Evolutionary conservation across 225 moss, liverwort and hornwort genomes (phyloP).

Genomic region (Marchantia polymorpha): DNA sequence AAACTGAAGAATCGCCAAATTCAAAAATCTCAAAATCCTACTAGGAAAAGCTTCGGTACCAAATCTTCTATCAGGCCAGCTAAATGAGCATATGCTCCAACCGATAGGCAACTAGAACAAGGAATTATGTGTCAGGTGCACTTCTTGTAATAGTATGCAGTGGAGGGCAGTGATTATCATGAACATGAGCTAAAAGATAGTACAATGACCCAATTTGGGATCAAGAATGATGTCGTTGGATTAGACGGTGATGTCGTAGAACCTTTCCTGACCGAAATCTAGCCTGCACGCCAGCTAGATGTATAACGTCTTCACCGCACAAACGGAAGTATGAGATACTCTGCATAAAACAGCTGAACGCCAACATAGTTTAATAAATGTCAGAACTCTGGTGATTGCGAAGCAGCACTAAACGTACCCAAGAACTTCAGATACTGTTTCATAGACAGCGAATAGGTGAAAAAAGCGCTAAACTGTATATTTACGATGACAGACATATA

Average conservation of each 20-base stretch:
- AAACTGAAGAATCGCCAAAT: background rate
- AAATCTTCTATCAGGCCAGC: background rate
- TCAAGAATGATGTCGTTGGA: constrained; percentile 8
- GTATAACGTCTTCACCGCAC: constrained; percentile 47
- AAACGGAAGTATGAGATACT: constrained; percentile 79
- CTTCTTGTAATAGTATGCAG: background rate
- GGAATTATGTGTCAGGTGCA: background rate
- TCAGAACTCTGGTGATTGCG: background rate
- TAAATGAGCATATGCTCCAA: constrained; percentile 6
- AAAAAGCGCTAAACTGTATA: too few relatives aligned
- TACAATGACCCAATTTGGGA: constrained; percentile 13
- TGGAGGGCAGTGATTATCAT: constrained; percentile 2
- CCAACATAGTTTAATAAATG: background rate
- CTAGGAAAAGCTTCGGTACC: background rate
- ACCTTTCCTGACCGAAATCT: background rate
- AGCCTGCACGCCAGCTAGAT: background rate
- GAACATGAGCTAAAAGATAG: background rate
- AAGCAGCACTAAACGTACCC: background rate
- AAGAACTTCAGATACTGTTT: background rate
- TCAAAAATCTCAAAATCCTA: background rate
- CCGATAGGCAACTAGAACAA: constrained; percentile 4
- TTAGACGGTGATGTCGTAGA: background rate
- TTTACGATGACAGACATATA: too few relatives aligned
- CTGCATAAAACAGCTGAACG: constrained; percentile 78
- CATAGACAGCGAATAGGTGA: too few relatives aligned